Evolutionary conservation across 176 grass and related monocot species (phyloP).

Genomic region (Triticum urartu): DNA sequence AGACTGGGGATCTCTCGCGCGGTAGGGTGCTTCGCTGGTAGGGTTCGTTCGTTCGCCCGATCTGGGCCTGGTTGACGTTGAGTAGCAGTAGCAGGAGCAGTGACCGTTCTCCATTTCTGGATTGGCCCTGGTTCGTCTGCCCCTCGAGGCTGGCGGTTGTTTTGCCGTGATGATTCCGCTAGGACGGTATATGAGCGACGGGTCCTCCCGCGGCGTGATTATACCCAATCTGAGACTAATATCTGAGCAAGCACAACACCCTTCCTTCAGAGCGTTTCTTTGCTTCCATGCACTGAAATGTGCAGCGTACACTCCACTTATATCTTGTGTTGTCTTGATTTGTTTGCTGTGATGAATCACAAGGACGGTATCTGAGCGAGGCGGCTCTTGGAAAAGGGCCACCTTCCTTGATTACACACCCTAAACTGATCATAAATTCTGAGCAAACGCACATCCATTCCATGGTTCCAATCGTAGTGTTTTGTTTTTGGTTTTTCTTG

Average conservation of each 20-base stretch:
- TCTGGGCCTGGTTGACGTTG: too few species aligned
- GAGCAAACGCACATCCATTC: neutral
- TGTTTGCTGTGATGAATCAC: neutral
- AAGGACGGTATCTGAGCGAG: conserved; percentile 28
- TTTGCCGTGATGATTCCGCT: neutral
- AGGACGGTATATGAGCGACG: conserved; percentile 13
- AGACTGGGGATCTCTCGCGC: too few species aligned
- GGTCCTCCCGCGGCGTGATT: neutral
- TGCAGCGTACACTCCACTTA: neutral
- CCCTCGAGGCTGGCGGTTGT: neutral
- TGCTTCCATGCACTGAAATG: neutral
- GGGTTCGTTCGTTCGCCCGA: too few species aligned
- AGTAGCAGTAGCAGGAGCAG: too few species aligned
- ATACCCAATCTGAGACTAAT: neutral
- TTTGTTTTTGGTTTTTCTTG: too few species aligned
- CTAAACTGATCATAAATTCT: conserved; percentile 6
- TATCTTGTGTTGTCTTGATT: neutral
- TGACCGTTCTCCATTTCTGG: too few species aligned
- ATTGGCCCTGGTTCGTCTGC: neutral
- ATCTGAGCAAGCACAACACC: neutral
- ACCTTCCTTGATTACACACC: neutral
- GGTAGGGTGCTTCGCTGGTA: too few species aligned
- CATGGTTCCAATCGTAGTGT: too few species aligned
- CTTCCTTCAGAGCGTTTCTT: neutral
- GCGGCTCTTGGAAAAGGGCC: neutral